Percentiles rank a stretch among this genome's conserved stretches.
Evolutionary conservation across 352 stramenopile species (phyloP).

Genomic region (Globisporangium viniferum): DNA sequence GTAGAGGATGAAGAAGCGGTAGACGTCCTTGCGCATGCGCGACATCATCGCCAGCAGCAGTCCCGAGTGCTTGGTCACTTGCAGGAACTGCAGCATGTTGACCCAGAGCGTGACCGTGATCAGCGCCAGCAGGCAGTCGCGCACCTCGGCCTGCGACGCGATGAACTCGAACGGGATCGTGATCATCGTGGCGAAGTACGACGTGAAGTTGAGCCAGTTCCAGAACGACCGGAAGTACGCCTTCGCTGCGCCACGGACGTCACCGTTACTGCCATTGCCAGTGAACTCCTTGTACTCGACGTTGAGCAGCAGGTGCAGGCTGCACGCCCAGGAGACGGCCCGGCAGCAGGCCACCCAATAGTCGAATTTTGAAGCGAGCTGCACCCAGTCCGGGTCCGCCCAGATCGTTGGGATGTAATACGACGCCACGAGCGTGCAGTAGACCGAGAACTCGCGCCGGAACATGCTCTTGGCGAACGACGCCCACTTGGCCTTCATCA

Average conservation of each 20-base stretch:
- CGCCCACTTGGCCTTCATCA: constrained; percentile 60
- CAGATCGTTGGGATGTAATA: constrained; percentile 63
- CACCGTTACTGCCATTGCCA: constrained; percentile 8
- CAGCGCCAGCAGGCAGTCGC: constrained; percentile 49
- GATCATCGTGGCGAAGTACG: constrained; percentile 40
- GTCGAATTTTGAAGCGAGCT: constrained; percentile 34
- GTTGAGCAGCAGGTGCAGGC: constrained; percentile 45
- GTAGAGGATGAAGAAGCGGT: constrained; percentile 69
- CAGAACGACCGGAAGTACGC: constrained; percentile 62
- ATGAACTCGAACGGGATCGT: constrained; percentile 56
- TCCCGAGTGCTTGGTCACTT: constrained; percentile 53
- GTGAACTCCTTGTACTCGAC: constrained; percentile 51
- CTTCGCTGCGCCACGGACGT: constrained; percentile 21
- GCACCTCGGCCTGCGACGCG: constrained; percentile 23
- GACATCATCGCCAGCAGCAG: constrained; percentile 79
- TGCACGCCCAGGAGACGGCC: constrained; percentile 46
- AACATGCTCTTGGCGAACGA: constrained; percentile 53
- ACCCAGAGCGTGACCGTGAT: constrained; percentile 67
- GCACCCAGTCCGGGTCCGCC: constrained; percentile 48
- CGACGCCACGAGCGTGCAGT: constrained; percentile 41
- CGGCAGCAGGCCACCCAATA: constrained; percentile 39
- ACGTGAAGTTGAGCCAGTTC: constrained; percentile 53
- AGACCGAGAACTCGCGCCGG: constrained; percentile 43
- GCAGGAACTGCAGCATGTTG: constrained; percentile 67
- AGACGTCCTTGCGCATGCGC: constrained; percentile 67